phyloP scores from a whole-genome alignment of 805 yeast species.

The Sugiyamaella valdiviana region DNA sequence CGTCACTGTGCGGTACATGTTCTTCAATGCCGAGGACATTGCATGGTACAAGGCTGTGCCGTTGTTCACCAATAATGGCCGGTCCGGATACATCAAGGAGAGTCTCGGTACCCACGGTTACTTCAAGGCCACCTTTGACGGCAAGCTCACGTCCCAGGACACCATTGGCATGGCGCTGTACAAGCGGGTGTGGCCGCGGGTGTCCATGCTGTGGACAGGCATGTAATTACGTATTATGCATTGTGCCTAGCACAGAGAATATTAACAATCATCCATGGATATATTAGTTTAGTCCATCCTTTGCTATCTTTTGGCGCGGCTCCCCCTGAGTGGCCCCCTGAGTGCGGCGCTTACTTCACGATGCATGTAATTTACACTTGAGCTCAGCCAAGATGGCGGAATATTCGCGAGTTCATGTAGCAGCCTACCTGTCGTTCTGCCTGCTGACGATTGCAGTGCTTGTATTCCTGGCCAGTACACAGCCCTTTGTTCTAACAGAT shows the following conservation, averaged over 20 bases:
- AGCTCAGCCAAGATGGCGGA: slow-evolving; percentile 2
- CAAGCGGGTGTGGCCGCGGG: slow-evolving; percentile 85
- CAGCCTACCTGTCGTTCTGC: slow-evolving; percentile 33
- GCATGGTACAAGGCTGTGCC: slow-evolving; percentile 87
- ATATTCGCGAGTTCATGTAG: slow-evolving; percentile 2
- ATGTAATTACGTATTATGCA: slow-evolving; percentile 2
- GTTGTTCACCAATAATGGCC: slow-evolving; percentile 83
- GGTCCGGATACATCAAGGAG: slow-evolving; percentile 91
- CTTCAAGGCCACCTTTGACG: slow-evolving; percentile 92
- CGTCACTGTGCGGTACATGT: slow-evolving; percentile 94
- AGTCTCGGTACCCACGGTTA: slow-evolving; percentile 97
- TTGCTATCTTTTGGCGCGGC: no score
- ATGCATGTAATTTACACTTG: no score
- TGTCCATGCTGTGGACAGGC: slow-evolving; percentile 17
- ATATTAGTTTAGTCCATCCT: no score
- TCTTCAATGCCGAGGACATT: slow-evolving; percentile 86
- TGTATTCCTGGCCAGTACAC: slow-evolving; percentile 40
- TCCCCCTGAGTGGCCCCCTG: no score
- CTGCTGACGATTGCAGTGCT: slow-evolving; percentile 38
- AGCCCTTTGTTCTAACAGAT: slow-evolving; percentile 40
- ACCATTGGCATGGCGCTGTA: slow-evolving; percentile 88
- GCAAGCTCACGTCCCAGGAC: slow-evolving; percentile 85
- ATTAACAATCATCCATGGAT: no score
- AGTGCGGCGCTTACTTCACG: no score
- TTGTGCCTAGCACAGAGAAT: not conserved